These are phyloP conservation scores for Poronia punctata DNA, from an alignment of 495 filamentous ascomycete species.

Conservation along the genomic window DNA sequence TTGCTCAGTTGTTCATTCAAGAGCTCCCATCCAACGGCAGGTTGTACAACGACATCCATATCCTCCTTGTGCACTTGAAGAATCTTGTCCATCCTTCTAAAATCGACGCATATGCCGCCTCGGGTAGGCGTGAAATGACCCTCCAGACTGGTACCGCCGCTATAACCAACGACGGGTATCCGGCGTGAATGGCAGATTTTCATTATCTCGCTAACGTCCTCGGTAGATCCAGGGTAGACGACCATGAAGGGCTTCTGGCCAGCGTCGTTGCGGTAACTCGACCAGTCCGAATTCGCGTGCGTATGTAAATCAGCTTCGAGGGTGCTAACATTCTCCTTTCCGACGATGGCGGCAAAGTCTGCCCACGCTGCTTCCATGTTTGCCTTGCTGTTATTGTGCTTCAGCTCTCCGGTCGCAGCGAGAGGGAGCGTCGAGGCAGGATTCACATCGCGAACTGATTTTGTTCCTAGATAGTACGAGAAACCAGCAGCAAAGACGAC, in stretches of 20 bases:
- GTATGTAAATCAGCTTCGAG: slow-evolving; percentile 53
- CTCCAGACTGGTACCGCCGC: slow-evolving; percentile 72
- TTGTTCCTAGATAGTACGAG: slow-evolving; percentile 66
- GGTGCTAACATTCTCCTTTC: slow-evolving; percentile 79
- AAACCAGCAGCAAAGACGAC: slow-evolving; percentile 53
- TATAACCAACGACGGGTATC: slow-evolving; percentile 71
- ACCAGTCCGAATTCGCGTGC: slow-evolving; percentile 86
- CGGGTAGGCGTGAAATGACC: slow-evolving; percentile 70
- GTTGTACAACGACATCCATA: slow-evolving; percentile 76
- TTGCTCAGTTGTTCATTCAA: slow-evolving; percentile 66
- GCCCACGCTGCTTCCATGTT: slow-evolving; percentile 92
- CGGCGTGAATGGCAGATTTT: slow-evolving; percentile 62
- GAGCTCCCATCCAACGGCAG: slow-evolving; percentile 70
- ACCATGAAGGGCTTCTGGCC: slow-evolving; percentile 49
- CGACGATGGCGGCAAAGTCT: slow-evolving; percentile 80
- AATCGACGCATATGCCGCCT: slow-evolving; percentile 73
- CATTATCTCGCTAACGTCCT: slow-evolving; percentile 65
- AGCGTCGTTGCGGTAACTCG: slow-evolving; percentile 57
- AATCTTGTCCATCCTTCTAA: slow-evolving; percentile 68
- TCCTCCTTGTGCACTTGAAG: slow-evolving; percentile 64
- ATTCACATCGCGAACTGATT: slow-evolving; percentile 51
- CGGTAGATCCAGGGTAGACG: slow-evolving; percentile 58
- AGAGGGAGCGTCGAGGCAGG: slow-evolving; percentile 70
- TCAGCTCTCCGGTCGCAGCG: slow-evolving; percentile 47
- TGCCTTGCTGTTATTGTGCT: slow-evolving; percentile 61